These are phyloP conservation scores for Dimocarpus longan DNA, from an alignment of 345 rosid species.

Conservation along the genomic window DNA sequence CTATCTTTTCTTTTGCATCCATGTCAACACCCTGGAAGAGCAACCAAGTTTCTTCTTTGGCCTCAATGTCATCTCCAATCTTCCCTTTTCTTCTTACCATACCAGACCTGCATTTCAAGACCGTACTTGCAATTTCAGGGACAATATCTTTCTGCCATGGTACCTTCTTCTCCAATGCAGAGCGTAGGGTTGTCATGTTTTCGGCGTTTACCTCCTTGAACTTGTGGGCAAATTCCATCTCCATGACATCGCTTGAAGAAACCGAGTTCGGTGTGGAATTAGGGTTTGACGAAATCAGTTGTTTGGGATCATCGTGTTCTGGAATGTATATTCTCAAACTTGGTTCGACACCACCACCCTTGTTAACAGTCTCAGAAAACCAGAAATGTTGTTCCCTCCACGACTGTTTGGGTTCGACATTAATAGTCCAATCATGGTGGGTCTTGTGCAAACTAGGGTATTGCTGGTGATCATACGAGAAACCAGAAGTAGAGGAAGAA, in stretches of 20 bases:
- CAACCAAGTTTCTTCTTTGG: conserved; percentile 81
- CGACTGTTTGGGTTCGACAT: conserved; percentile 44
- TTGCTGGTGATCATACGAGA: conserved; percentile 46
- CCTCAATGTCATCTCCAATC: conserved; percentile 22
- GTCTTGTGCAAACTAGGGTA: conserved; percentile 40
- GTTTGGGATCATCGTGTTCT: conserved; percentile 41
- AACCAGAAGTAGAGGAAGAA: conserved; percentile 54
- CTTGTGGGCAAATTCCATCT: conserved; percentile 47
- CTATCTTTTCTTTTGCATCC: conserved; percentile 68
- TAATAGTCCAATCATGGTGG: conserved; percentile 47
- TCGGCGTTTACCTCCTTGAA: conserved; percentile 61
- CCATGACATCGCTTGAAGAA: conserved; percentile 69
- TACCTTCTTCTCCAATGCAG: conserved; percentile 67
- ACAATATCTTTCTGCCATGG: conserved; percentile 70
- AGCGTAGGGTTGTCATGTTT: conserved; percentile 54
- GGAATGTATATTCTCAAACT: conserved; percentile 51
- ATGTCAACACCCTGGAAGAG: conserved; percentile 71
- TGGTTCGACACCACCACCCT: conserved; percentile 21
- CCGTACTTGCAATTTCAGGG: conserved; percentile 53
- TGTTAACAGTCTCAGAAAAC: conserved; percentile 33
- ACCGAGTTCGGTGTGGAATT: conserved; percentile 64
- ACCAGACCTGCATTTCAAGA: conserved; percentile 79
- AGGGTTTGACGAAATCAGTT: conserved; percentile 37
- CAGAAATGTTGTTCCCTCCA: conserved; percentile 38
- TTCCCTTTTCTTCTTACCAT: conserved; percentile 44